Evolutionary conservation across 2,329 filamentous ascomycete genomes (phyloP), one percentile per base, ranked within the genome.

Genomic region (Ceratocystis lukuohia): DNA sequence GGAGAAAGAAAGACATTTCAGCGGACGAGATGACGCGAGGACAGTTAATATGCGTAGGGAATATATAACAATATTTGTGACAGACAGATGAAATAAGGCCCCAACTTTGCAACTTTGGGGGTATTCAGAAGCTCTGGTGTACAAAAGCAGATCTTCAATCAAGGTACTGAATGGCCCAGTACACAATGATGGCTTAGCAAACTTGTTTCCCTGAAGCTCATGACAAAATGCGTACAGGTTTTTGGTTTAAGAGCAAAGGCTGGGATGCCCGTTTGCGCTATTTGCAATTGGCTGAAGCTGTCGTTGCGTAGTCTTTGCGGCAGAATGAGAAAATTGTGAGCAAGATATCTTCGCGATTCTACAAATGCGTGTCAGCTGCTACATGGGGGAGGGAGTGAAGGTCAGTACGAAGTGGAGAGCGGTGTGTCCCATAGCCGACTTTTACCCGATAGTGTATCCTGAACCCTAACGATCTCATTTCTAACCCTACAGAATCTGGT

Each of bases 91-190:
- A 33, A 61, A 33, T 12, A 33, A 59, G 25, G 28, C 17, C 25
- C 7, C 20, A 62, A 17, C 20, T 41, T 41, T 20, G 15, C 20
- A 62, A 17, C 20, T 41, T 41, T 20, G 28, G 53, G 53, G 6
- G 7, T 30, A 17, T 30, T 33, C 22, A n/a, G 28, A 57, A n/a
- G 22, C 15, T 28, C 1, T 12, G 22, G 22, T 17, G 53, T 57
- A 28, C 17, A 17, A 17, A 50, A 37, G 6, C 25, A 37, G 2
- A 25, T 28, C 12, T 57, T 66, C 46, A 66, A 57, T 61, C 46
- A 66, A 57, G 46, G 65, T 17, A 66, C 65, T 28, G 65, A 62
- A 33, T 57, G 15, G 48, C 65, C 56, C n/a, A 63, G 62, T 37
- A 66, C 61, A 63, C 65, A 66, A 63, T 63, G 65, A 57, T 63